phyloP scores from a whole-genome alignment of 805 yeast genomes.

The Candida jianshihensis region DNA sequence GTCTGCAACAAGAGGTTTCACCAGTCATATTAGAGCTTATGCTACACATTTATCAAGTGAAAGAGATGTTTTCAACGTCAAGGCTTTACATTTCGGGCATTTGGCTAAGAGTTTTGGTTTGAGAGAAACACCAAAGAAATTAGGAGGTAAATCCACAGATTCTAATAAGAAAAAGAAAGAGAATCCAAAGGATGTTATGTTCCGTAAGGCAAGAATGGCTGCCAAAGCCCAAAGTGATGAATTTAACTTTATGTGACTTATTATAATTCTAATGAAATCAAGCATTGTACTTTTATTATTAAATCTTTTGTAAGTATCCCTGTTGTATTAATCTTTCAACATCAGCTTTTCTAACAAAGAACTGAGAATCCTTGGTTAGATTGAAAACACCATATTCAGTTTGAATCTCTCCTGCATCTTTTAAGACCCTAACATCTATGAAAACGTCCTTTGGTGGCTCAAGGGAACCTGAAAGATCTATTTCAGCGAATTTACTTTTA shows the following conservation, averaged over 20 bases:
- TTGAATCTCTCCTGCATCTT: conserved; percentile 95
- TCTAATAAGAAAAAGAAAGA: conserved; percentile 43
- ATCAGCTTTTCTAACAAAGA: conserved; percentile 88
- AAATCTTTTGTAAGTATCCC: conserved; percentile 78
- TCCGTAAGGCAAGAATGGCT: conserved; percentile 65
- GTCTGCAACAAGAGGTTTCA: conserved; percentile 73
- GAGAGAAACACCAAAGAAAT: conserved; percentile 86
- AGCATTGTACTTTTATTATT: conserved; percentile 3
- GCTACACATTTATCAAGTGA: conserved; percentile 88
- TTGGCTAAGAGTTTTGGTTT: conserved; percentile 91
- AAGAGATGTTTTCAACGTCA: conserved; percentile 73
- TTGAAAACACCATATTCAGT: conserved; percentile 97
- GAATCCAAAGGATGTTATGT: conserved; percentile 66
- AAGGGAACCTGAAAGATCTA: conserved; percentile 83
- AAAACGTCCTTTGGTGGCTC: conserved; percentile 89
- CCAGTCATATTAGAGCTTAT: conserved; percentile 89
- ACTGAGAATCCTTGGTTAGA: conserved; percentile 87
- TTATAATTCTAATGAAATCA: too few species aligned
- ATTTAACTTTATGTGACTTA: conserved; percentile 47
- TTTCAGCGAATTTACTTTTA: conserved; percentile 72
- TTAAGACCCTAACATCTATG: conserved; percentile 86
- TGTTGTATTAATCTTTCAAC: conserved; percentile 92
- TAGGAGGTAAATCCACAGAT: conserved; percentile 42
- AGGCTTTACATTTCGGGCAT: conserved; percentile 86
- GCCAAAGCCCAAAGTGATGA: conserved; percentile 61